Evolutionary conservation across 2,329 filamentous ascomycete species (phyloP), one percentile per base, ranked within the genome.

Genomic region (Neoscytalidium dimidiatum): DNA sequence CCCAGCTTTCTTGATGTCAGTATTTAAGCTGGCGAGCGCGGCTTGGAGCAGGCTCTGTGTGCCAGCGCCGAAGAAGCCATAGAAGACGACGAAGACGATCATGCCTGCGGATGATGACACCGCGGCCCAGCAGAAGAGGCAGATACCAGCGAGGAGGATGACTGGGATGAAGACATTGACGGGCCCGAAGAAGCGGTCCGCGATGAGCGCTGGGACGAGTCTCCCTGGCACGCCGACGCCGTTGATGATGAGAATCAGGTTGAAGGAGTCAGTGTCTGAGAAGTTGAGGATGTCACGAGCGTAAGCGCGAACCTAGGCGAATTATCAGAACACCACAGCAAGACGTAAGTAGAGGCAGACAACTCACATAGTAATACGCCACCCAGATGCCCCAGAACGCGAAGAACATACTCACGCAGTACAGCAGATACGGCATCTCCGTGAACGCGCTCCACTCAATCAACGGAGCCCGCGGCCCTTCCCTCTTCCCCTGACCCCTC

Each of bases 371-470:
- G 75, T 83, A 87, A 68, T 85, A 87, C 8, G 81, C 80, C 62
- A 87, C 82, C 68, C 86, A 87, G 3, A 85, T 70, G 1, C 81
- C 83, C 70, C 79, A 76, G 68, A 84, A 85, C 62, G 67, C 74
- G 49, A 80, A 71, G 62, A 80, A 79, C 71, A 79, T 78, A 19
- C 79, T 79, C 3, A 77, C 57, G 2, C 76, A 72, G 67, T 82
- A 84, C 7, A 84, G 71, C 0, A 80, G 68, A 66, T 87, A 89
- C 13, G 84, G 77, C 0, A 76, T 68, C 70, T 89, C 86, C 41
- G 72, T 78, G 68, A 89, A 88, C 0, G 86, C 86, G 1, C 72
- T 73, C 81, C 80, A 83, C 56, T 88, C 86, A 9, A 88, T 74
- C 26, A 86, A 62, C 0, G 81, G 80, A 0, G 84, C 85, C 35